A percentile compares a stretch with the other conserved stretches of the same genome.
Conservation (phyloP, 106 monocot genomes). For the Posidonia australis region DNA sequence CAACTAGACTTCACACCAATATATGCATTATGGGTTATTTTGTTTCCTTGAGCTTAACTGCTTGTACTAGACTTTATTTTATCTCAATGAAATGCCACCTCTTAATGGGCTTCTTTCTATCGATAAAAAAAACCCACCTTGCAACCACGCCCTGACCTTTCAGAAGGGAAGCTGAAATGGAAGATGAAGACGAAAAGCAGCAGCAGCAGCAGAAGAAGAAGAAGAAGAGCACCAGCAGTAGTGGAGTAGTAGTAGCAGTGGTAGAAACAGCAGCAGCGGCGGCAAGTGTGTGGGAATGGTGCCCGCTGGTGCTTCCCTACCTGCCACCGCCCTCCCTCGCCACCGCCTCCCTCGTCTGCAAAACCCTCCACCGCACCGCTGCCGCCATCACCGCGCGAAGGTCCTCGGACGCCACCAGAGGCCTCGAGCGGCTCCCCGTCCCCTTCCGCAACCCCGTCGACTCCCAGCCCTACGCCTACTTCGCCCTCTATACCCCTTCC, state of each 20-base stretch:
- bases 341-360: slow-evolving; percentile 18
- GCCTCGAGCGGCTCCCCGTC: slow-evolving; percentile 21
- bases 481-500: slow-evolving; percentile 17
- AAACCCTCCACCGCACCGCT: slow-evolving; percentile 6
- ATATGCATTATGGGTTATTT: too few relatives aligned
- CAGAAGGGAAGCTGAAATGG: too few relatives aligned
- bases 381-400: slow-evolving; percentile 3
- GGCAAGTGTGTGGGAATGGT: not conserved
- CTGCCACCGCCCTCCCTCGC: slow-evolving; percentile 17
- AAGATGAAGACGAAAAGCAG: too few relatives aligned
- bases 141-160: too few relatives aligned
- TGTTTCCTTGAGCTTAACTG: too few relatives aligned
- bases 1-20: too few relatives aligned
- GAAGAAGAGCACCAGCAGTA: not conserved
- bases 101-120: too few relatives aligned
- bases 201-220: not conserved
- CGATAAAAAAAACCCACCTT: too few relatives aligned
- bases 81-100: too few relatives aligned
- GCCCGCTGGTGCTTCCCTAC: slow-evolving; percentile 12
- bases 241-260: too few relatives aligned
- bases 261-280: not conserved
- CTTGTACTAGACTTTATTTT: too few relatives aligned
- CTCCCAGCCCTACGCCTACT: slow-evolving; percentile 7
- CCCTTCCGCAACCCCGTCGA: slow-evolving; percentile 10
- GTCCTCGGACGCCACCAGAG: slow-evolving; percentile 16